Conservation (phyloP, 164 flowering plant genomes). For the Dillenia suffruticosa region DNA sequence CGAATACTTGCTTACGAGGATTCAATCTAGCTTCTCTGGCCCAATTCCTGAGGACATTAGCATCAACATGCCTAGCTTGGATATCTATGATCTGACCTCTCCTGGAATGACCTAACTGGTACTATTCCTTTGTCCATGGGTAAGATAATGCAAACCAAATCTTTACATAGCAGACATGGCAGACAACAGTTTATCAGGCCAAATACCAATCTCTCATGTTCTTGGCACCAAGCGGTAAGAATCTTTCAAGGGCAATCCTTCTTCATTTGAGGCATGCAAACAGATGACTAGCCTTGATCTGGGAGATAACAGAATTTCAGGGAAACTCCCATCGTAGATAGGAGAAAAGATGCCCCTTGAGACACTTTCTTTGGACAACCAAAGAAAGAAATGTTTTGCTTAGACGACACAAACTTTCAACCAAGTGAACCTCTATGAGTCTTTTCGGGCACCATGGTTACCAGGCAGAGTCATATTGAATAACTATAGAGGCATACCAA, state of each 20-base stretch:
- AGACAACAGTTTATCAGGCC: constrained; percentile 14
- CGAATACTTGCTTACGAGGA: too few species aligned
- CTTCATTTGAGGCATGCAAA: background rate
- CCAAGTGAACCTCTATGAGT: constrained; percentile 13
- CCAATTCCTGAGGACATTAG: background rate
- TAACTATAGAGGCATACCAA: constrained; percentile 6
- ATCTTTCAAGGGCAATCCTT: constrained; percentile 6
- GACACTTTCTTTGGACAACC: too few species aligned
- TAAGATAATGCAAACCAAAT: background rate
- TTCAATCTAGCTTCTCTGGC: background rate
- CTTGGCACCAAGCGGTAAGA: constrained; percentile 9
- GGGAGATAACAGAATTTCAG: constrained; percentile 7
- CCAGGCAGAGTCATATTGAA: constrained; percentile 9
- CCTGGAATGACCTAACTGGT: constrained; percentile 8
- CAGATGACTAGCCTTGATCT: constrained; percentile 9
- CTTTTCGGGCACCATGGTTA: constrained; percentile 10
- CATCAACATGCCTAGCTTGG: background rate
- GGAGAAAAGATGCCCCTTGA: constrained; percentile 8
- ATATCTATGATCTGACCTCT: background rate
- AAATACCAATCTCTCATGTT: constrained; percentile 10
- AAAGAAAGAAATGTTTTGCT: too few species aligned
- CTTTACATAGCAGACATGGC: constrained; percentile 9
- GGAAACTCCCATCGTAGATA: constrained; percentile 15
- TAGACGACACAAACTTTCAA: too few species aligned
- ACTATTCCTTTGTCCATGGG: constrained; percentile 7